Base-by-base conservation (phyloP, 1,284 basidiomycete genomes). In the Schizophyllum commune region DNA sequence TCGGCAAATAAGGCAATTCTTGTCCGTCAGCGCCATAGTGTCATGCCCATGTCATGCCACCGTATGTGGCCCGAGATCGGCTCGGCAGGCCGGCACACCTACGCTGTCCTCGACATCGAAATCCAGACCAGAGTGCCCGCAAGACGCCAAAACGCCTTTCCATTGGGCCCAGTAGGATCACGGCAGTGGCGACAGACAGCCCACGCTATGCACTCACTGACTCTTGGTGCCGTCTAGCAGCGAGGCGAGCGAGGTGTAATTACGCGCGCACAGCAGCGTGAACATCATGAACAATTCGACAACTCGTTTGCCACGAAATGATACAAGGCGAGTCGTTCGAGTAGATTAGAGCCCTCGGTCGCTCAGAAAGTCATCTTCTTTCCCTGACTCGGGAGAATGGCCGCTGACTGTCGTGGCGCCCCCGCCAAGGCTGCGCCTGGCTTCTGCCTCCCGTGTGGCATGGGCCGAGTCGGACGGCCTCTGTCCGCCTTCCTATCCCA, bases 361-460 rank as follows among this genome's bases (percentile, higher is more conserved):
- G 22, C 51, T 65, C 74, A 82, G 70, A 98, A 98, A 32, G 83
- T 85, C 62, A 91, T 89, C 76, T 95, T 97, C 72, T 85, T 84
- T n/a, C 92, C 92, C 67, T 84, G 79, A 64, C 74, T 77, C 32
- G 89, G 87, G 5, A 97, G 81, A 68, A 98, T 96, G 1, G 88
- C 91, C 19, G 86, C 86, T 62, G 87, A 89, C 73, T 93, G 92
- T 60, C 96, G 83, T 71, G 90, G 89, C 19, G 96, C 96, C 62
- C 85, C 83, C 0, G 95, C 94, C 21, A 98, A 81, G 4, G 94
- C 94, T 4, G 94, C 96, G 60, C 96, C 96, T 22, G 96, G 95
- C 71, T 84, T 89, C 6, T 88, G 81, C 60, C 94, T 82, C 61
- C 73, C 69, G 64, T 72, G 73, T 6, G 72, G 70, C 13, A 71